Evolutionary conservation across 441 rosid species (phyloP), one percentile per base, ranked within the genome.

Genomic region (Gossypium lobatum): DNA sequence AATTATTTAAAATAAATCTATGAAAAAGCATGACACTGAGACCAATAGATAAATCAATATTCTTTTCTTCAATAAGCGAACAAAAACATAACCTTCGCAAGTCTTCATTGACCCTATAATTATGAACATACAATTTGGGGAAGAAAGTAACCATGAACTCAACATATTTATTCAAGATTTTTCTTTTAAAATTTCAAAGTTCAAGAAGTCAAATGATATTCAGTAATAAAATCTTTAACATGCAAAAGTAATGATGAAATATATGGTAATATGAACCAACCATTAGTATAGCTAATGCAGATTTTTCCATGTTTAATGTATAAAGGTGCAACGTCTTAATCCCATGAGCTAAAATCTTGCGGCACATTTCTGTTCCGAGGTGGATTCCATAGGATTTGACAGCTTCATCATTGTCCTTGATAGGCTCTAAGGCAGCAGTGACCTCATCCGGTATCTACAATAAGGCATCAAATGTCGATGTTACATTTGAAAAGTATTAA

Each of bases 341-440:
- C 20, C 97, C 98, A 85, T 87, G 88, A 80, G 97, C 95, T 64
- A 94, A 25, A 75, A 94, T 86, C 85, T 92, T 92, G 83, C 80
- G 88, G 83, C 97, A 94, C 93, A 89, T 94, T 81, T 94, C 97
- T 23, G 98, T 85, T 79, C 97, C 97, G 75, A 95, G 93, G 80
- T 95, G 97, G 80, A 92, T 76, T 60, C 98, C 98, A 78, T 79
- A 95, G 45, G 95, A 84, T 80, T 86, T 91, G 17, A 93, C 98
- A 46, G 98, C 98, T 86, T 95, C 98, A 18, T 95, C 99, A 65
- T 93, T 95, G 77, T 95, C 98, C 84, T 90, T 89, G 78, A 95
- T 95, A 76, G 97, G 90, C 79, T 91, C 93, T 83, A 95, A 83
- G 72, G 98, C 97, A 79, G 92, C 89, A 72, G 80, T 88, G 34